Evolutionary conservation across 2,329 filamentous ascomycete genomes (phyloP).

Genomic region (Dothistroma septosporum): DNA sequence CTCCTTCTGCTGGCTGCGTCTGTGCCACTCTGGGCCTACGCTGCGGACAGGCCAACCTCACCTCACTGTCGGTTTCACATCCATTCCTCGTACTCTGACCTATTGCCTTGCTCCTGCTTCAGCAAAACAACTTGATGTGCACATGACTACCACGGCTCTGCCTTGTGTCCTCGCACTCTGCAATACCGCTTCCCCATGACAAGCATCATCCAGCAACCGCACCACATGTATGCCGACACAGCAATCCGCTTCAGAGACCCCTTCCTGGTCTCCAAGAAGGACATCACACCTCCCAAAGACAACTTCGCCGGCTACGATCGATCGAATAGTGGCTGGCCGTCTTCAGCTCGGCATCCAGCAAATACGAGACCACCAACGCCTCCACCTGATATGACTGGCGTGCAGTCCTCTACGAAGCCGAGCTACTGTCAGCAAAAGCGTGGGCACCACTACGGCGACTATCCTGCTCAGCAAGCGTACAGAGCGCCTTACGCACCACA

Average conservation of each 20-base stretch:
- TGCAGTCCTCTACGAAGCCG: conserved; percentile 21
- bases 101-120: conserved; percentile 14
- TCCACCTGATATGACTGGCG: conserved; percentile 36
- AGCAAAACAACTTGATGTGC: conserved; percentile 9
- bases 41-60: conserved; percentile 10
- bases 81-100: conserved; percentile 6
- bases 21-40: conserved; percentile 5
- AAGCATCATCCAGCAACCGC: conserved; percentile 20
- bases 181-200: conserved; percentile 26
- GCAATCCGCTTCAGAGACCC: conserved; percentile 35
- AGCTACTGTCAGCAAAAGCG: conserved; percentile 28
- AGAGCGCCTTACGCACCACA: conserved; percentile 22
- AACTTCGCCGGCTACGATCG: conserved; percentile 15
- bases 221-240: conserved; percentile 34
- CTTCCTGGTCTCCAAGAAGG: conserved; percentile 29
- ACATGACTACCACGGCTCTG: conserved; percentile 16
- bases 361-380: conserved; percentile 31
- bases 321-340: conserved; percentile 17
- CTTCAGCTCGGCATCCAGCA: conserved; percentile 16
- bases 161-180: conserved; percentile 7
- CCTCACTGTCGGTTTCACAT: conserved; percentile 7
- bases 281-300: conserved; percentile 17
- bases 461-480: conserved; percentile 20
- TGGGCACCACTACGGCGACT: conserved; percentile 25
- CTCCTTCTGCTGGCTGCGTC: conserved; percentile 38